Evolutionary conservation across 108 stramenopile species (phyloP), one percentile per base, ranked within the genome.

Genomic region (Skeletonema tropicum): DNA sequence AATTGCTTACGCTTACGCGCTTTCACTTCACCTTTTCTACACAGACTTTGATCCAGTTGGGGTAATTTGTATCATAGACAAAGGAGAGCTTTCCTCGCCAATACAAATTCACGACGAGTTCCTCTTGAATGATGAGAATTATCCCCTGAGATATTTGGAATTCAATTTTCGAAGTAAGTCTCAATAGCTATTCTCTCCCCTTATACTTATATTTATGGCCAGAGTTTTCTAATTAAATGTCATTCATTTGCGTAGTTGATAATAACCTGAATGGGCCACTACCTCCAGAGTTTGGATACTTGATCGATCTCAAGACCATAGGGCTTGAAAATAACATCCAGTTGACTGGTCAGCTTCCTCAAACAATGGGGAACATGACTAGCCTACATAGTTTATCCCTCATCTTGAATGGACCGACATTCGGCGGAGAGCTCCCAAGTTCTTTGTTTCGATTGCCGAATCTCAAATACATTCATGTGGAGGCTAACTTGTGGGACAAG

Each of bases 21-120:
- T 39, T 1, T 39, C 38, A 39, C 38, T 10, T 39, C 6, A 2
- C 11, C 11, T 39, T 39, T 11, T 7, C 9, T 10, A 11, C 11
- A 0, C 38, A 39, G 38, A 66, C 19, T 66, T 66, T 45, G 65
- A 66, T 26, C 65, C 41, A 1, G 65, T 42, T 5, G 65, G 65
- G 0, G 23, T 66, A 12, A 2, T 48, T 41, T 66, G 65, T 30
- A 5, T 19, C 17, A 48, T 5, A 3, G n/a, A 48, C 15, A 45
- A 15, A 15, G 42, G 15, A 0, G 7, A 15, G 42, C 13, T 15
- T 7, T 45, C 12, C 42, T 15, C 15, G 5, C 33, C 33, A 33
- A 33, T 33, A 5, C 6, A 5, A 5, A 33, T 1, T 33, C 0
- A 0, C 33, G 33, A 33, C 6, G 33, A 33, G 33, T 33, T 33